These are phyloP conservation scores for Kodamaea sagamina DNA, from an alignment of 805 yeast species.

Conservation along the genomic window DNA sequence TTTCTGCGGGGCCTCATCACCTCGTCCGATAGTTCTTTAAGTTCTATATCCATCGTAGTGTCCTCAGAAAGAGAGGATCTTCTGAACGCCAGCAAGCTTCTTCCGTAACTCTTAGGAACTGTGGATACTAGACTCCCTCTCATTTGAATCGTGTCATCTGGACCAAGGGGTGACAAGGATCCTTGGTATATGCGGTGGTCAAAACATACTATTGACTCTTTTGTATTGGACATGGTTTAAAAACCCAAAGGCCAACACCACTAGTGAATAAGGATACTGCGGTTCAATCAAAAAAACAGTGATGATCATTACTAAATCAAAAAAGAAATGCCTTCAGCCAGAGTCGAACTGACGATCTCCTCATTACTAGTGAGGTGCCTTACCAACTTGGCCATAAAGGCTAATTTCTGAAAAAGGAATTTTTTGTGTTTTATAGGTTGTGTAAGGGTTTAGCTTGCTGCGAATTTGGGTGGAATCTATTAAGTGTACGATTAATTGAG, in stretches of 20 bases:
- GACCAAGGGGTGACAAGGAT: background rate
- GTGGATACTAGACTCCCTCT: background rate
- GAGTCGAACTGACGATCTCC: too few relatives aligned
- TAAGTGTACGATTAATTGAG: too few relatives aligned
- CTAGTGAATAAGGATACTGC: background rate
- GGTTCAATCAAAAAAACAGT: background rate
- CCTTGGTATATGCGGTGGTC: background rate
- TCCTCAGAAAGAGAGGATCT: background rate
- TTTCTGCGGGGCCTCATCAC: slow-evolving; percentile 7
- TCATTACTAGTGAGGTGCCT: too few relatives aligned
- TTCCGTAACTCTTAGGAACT: background rate
- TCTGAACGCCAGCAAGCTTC: background rate
- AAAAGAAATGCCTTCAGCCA: background rate
- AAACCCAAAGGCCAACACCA: background rate
- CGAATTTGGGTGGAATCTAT: too few relatives aligned
- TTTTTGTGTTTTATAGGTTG: background rate
- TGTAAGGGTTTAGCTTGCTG: too few relatives aligned
- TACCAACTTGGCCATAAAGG: too few relatives aligned
- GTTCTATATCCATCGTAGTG: slow-evolving; percentile 9
- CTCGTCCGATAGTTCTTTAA: slow-evolving; percentile 10
- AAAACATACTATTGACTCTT: slow-evolving; percentile 3
- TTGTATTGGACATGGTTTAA: background rate
- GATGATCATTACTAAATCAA: background rate
- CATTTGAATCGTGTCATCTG: background rate
- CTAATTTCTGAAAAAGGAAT: background rate